phyloP scores from a whole-genome alignment of 2,329 filamentous ascomycete species.

The Exophiala aquamarina region DNA sequence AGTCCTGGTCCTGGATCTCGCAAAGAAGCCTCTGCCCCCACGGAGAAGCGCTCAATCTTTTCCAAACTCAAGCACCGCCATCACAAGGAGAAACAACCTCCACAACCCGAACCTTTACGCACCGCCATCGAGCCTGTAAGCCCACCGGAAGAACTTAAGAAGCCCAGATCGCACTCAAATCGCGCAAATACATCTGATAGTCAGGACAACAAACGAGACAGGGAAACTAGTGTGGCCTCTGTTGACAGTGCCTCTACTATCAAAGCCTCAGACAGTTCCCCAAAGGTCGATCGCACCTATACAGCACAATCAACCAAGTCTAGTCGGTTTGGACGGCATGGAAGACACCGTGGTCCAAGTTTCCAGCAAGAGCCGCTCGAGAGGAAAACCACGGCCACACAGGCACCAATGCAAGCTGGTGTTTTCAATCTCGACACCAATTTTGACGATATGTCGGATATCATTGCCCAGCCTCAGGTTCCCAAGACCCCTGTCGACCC shows the following conservation, averaged over 20 bases:
- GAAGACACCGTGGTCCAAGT: conserved; percentile 23
- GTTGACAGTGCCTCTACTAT: conserved; percentile 33
- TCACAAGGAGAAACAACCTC: conserved; percentile 43
- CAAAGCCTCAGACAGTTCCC: conserved; percentile 28
- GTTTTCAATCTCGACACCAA: conserved; percentile 84
- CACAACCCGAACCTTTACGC: conserved; percentile 22
- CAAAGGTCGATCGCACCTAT: conserved; percentile 26
- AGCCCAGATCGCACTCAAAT: conserved; percentile 19
- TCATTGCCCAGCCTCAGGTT: conserved; percentile 66
- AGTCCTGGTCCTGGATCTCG: conserved; percentile 52
- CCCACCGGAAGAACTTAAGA: conserved; percentile 25
- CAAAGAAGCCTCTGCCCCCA: conserved; percentile 37
- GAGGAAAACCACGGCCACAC: conserved; percentile 46
- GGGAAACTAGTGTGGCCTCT: conserved; percentile 33
- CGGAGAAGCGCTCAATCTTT: conserved; percentile 51
- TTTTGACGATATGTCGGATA: conserved; percentile 86
- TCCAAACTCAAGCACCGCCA: conserved; percentile 54
- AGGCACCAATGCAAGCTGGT: conserved; percentile 46
- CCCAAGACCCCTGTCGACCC: conserved; percentile 64
- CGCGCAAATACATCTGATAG: conserved; percentile 13
- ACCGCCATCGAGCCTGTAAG: conserved; percentile 26
- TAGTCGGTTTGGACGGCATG: conserved; percentile 21
- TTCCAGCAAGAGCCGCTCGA: conserved; percentile 50
- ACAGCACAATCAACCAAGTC: conserved; percentile 25
- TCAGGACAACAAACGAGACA: conserved; percentile 23